Evolutionary conservation across 495 filamentous ascomycete species (phyloP).

Genomic region (Lepraria neglecta): DNA sequence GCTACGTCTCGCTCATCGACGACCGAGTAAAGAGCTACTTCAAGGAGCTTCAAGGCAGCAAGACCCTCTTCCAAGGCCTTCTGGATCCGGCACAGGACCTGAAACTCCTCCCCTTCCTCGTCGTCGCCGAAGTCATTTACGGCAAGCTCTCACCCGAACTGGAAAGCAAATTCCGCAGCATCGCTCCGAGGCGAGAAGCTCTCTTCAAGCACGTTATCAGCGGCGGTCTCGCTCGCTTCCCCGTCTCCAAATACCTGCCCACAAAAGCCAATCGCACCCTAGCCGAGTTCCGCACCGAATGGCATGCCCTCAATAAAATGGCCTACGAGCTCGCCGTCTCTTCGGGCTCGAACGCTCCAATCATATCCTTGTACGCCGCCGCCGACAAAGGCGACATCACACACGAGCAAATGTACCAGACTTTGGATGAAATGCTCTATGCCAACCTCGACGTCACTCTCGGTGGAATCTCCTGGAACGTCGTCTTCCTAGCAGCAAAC

Average conservation of each 20-base stretch:
- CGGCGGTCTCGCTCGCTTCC: conserved; percentile 32
- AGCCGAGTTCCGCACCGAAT: conserved; percentile 21
- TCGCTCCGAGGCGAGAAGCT: conserved; percentile 29
- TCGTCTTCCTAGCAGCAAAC: conserved; percentile 37
- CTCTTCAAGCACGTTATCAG: conserved; percentile 29
- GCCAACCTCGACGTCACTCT: conserved; percentile 45
- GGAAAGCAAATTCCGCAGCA: conserved; percentile 18
- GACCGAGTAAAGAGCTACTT: conserved; percentile 9
- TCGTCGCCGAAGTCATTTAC: conserved; percentile 35
- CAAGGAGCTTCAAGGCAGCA: neutral
- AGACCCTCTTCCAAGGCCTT: conserved; percentile 2
- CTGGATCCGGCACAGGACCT: conserved; percentile 35
- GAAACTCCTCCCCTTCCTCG: conserved; percentile 34
- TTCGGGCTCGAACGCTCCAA: conserved; percentile 11
- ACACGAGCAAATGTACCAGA: conserved; percentile 33
- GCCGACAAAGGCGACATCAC: conserved; percentile 23
- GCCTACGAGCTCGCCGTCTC: conserved; percentile 25
- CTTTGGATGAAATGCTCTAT: conserved; percentile 41
- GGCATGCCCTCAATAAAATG: conserved; percentile 14
- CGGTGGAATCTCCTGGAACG: conserved; percentile 36
- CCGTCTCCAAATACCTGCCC: conserved; percentile 24
- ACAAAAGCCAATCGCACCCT: conserved; percentile 23
- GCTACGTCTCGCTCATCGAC: conserved; percentile 18
- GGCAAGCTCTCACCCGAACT: conserved; percentile 26
- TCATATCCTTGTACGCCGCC: conserved; percentile 27